These are phyloP conservation scores for Wickerhamiella lipophila DNA, from an alignment of 805 yeast genomes.

Conservation along the genomic window DNA sequence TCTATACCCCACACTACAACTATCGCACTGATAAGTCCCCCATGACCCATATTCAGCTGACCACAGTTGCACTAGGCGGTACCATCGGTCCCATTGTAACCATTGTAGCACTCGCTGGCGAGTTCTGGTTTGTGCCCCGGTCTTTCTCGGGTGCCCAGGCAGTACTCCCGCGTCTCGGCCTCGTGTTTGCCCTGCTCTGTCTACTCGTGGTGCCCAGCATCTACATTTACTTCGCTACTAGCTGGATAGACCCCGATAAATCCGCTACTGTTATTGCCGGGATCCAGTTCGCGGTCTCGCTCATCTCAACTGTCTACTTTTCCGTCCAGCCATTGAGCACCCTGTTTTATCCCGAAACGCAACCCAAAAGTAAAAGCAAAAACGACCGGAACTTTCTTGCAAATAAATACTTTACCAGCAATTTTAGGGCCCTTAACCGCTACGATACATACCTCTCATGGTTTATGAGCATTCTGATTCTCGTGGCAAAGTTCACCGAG, in stretches of 20 bases:
- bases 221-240: slow-evolving; percentile 14
- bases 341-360: slow-evolving; percentile 32
- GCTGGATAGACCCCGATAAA: slow-evolving; percentile 14
- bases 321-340: slow-evolving; percentile 50
- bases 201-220: slow-evolving; percentile 27
- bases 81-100: slow-evolving; percentile 46
- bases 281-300: slow-evolving; percentile 44
- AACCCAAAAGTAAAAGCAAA: no score
- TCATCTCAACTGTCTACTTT: slow-evolving; percentile 42
- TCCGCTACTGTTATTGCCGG: slow-evolving; percentile 33
- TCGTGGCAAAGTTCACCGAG: slow-evolving; percentile 55
- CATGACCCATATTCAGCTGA: slow-evolving; percentile 38
- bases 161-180: slow-evolving; percentile 35
- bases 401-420: slow-evolving; percentile 45
- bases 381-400: slow-evolving; percentile 33
- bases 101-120: slow-evolving; percentile 43
- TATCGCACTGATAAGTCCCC: slow-evolving; percentile 49
- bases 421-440: slow-evolving; percentile 41
- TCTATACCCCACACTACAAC: slow-evolving; percentile 48
- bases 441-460: slow-evolving; percentile 48
- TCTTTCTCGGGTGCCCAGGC: slow-evolving; percentile 62
- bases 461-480: slow-evolving; percentile 58
- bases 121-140: slow-evolving; percentile 54
- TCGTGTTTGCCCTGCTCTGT: slow-evolving; percentile 34
- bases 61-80: slow-evolving; percentile 59